Evolutionary conservation across 1,284 basidiomycete genomes (phyloP).

Genomic region (Tilletia indica): DNA sequence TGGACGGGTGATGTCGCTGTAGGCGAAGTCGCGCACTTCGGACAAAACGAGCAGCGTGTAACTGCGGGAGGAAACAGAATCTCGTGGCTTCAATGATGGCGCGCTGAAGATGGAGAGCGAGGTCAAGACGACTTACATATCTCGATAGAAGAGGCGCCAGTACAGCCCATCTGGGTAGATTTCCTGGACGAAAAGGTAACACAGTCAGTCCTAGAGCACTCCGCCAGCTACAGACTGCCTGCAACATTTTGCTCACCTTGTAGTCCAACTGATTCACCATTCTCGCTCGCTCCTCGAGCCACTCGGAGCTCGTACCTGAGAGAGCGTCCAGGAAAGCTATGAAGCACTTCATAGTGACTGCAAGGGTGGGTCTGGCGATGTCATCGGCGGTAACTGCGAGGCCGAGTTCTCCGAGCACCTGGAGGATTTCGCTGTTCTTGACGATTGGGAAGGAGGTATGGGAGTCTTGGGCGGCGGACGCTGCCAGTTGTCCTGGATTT

Average conservation of each 20-base stretch:
- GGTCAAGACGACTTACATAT: conserved; percentile 28
- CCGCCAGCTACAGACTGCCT: too few species aligned
- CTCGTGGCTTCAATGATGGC: too few species aligned
- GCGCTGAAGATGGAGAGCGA: too few species aligned
- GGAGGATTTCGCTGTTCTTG: conserved; percentile 43
- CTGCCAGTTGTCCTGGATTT: background rate
- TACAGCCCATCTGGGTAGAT: conserved; percentile 45
- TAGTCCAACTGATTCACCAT: conserved; percentile 35
- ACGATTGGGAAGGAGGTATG: conserved; percentile 42
- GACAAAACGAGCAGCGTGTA: conserved; percentile 52
- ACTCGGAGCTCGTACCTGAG: conserved; percentile 40
- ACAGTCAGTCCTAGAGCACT: background rate
- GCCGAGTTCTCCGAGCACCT: conserved; percentile 44
- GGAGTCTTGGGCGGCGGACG: background rate
- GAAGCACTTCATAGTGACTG: conserved; percentile 41
- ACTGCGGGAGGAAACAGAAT: conserved; percentile 18
- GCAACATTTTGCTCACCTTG: conserved; percentile 22
- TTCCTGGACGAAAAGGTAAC: conserved; percentile 17
- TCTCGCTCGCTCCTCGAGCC: conserved; percentile 39
- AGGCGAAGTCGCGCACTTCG: conserved; percentile 47
- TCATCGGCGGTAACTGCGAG: conserved; percentile 42
- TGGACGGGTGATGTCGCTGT: conserved; percentile 50
- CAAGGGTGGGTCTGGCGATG: conserved; percentile 39
- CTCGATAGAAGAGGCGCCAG: conserved; percentile 48
- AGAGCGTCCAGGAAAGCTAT: conserved; percentile 47